Percentiles rank a stretch among this genome's conserved stretches.
Evolutionary conservation across 306 rosid species (phyloP).

Genomic region (Prunus fruticosa): DNA sequence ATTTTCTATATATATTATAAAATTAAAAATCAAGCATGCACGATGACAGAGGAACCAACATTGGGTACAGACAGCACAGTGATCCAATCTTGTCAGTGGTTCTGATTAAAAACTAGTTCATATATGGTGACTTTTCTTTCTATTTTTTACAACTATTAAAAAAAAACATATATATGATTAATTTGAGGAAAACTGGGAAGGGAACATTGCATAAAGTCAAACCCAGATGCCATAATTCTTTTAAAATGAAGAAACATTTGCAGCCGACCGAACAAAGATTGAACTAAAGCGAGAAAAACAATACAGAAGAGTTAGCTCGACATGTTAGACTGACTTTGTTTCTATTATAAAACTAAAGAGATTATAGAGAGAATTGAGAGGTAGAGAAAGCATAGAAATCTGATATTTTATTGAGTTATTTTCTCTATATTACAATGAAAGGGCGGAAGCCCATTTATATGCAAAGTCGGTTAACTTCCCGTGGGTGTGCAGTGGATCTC

Average conservation of each 20-base stretch:
- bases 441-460: too few species aligned
- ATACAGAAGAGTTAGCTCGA: neutral
- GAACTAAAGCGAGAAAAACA: neutral
- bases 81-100: neutral
- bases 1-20: neutral
- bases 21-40: neutral
- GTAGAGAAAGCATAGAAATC: too few species aligned
- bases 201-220: neutral
- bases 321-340: neutral
- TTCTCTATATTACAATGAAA: too few species aligned
- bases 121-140: neutral
- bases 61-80: neutral
- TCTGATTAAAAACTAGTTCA: neutral
- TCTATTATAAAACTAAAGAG: too few species aligned
- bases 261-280: neutral
- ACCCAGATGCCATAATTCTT: neutral
- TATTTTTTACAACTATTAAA: too few species aligned
- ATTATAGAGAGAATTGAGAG: too few species aligned
- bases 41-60: too few species aligned
- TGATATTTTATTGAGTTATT: too few species aligned
- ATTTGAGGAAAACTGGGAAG: neutral
- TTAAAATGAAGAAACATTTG: neutral
- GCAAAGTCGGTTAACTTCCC: too few species aligned
- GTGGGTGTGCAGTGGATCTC: too few species aligned
- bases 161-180: neutral